A percentile compares a stretch with the other conserved stretches of the same genome.
Evolutionary conservation across 345 rosid genomes (phyloP).

Genomic region (Moricandia arvensis): DNA sequence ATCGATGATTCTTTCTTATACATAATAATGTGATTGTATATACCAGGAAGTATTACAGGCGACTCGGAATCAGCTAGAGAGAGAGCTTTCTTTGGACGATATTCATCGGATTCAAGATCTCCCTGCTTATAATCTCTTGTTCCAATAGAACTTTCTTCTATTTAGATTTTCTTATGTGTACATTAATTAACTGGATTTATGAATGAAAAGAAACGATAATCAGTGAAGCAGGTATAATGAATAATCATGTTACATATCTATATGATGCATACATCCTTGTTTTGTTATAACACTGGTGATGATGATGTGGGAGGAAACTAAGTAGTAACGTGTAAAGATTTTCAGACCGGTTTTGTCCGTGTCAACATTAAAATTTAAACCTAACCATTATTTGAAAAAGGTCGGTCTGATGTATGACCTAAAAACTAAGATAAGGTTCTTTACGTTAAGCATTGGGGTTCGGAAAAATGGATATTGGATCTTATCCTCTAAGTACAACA

Average conservation of each 20-base stretch:
- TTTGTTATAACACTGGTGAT: not conserved
- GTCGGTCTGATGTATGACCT: not conserved
- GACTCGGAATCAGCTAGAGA: constrained; percentile 69
- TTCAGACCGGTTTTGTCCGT: not conserved
- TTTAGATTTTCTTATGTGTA: constrained; percentile 10
- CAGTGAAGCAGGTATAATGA: not conserved
- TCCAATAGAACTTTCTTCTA: constrained; percentile 39
- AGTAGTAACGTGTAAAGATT: constrained; percentile 8
- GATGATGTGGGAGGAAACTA: not conserved
- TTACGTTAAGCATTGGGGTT: constrained; percentile 9
- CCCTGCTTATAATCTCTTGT: constrained; percentile 84
- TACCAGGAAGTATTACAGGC: constrained; percentile 81
- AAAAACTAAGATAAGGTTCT: constrained; percentile 9
- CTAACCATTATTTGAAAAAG: not conserved
- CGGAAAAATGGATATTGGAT: constrained; percentile 10
- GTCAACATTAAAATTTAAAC: too few species aligned
- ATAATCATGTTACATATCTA: not conserved
- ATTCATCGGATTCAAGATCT: constrained; percentile 69
- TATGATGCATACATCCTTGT: not conserved
- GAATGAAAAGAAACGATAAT: constrained; percentile 5
- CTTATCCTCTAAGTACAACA: constrained; percentile 14
- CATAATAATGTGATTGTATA: not conserved
- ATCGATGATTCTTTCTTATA: not conserved
- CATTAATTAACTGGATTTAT: constrained; percentile 23
- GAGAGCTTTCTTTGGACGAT: constrained; percentile 84